Base-by-base conservation (phyloP, 129 eudicot genomes). In the Tagetes erecta region DNA sequence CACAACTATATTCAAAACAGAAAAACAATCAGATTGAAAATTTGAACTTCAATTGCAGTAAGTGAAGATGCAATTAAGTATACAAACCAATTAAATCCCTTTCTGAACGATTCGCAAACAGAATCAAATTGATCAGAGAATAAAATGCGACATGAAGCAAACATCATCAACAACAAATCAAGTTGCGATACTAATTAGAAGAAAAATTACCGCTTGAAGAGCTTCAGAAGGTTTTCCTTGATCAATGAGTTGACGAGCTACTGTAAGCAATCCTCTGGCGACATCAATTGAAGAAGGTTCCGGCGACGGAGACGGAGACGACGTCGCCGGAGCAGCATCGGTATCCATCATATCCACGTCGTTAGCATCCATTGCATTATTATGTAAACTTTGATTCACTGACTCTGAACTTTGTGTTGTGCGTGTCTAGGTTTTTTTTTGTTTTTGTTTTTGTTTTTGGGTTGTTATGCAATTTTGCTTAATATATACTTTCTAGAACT, bases 181-280 rank as follows among this genome's bases (percentile, higher is more conserved):
- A 38, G 12, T 9, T n/a, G 34, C 0, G 3, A 68, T 53, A 56
- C 33, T 41, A 3, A 8, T 34, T 4, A 31, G 20, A 62, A 56
- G 0, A 52, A 49, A 66, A 14, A 14, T 71, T 88, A 91, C 97
- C 84, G 97, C 95, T 68, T 88, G 92, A 33, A 91, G 95, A 71
- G 97, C 89, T 69, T 88, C 86, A 5, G 92, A 82, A 82, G 95
- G 97, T 46, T 88, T 78, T 50, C 95, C 92, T 71, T 88, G 89
- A 74, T 91, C 86, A 70, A 91, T 64, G 72, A 84, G 83, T 39
- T 82, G 94, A 50, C 97, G 91, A 80, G 97, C 94, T 73, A 83
- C 57, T 31, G 81, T 56, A 31, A 89, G 85, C 68, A 89, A 77
- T 39, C 76, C 82, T 80, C 83, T 78, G 4, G 78, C 83, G 38